Evolutionary conservation across 495 filamentous ascomycete genomes (phyloP).

Genomic region (Penicillium turbatum): DNA sequence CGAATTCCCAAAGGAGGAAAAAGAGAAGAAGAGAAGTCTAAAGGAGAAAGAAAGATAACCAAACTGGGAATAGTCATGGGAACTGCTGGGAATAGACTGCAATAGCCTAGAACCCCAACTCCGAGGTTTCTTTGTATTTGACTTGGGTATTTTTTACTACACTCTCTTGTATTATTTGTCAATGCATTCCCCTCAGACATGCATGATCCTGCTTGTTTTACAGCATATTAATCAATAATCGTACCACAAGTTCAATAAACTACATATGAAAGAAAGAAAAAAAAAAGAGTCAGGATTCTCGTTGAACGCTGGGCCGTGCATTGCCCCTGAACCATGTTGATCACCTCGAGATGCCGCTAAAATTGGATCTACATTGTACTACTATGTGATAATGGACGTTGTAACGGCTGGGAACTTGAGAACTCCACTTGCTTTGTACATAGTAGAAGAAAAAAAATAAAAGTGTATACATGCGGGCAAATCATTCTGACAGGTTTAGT

Average conservation of each 20-base stretch:
- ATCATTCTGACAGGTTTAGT: slow-evolving; percentile 6
- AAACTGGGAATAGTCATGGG: slow-evolving; percentile 1
- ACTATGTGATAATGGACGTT: too few relatives aligned
- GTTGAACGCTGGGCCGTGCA: slow-evolving; percentile 1
- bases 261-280: background rate
- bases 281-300: background rate
- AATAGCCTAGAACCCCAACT: background rate
- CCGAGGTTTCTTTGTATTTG: background rate
- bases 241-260: background rate
- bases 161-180: background rate
- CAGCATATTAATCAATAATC: slow-evolving; percentile 3
- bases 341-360: slow-evolving; percentile 2
- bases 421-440: slow-evolving; percentile 6
- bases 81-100: background rate
- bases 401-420: too few relatives aligned
- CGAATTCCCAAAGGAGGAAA: background rate
- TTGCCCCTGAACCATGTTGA: slow-evolving; percentile 11
- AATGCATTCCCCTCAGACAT: background rate
- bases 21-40: slow-evolving; percentile 2
- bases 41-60: background rate
- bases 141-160: too few relatives aligned
- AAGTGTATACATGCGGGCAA: background rate
- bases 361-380: background rate
- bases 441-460: background rate
- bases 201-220: background rate